Percentiles rank a stretch among this genome's conserved stretches.
phyloP scores from a whole-genome alignment of 371 early-diverging fungal species.

The Mucor lusitanicus region DNA sequence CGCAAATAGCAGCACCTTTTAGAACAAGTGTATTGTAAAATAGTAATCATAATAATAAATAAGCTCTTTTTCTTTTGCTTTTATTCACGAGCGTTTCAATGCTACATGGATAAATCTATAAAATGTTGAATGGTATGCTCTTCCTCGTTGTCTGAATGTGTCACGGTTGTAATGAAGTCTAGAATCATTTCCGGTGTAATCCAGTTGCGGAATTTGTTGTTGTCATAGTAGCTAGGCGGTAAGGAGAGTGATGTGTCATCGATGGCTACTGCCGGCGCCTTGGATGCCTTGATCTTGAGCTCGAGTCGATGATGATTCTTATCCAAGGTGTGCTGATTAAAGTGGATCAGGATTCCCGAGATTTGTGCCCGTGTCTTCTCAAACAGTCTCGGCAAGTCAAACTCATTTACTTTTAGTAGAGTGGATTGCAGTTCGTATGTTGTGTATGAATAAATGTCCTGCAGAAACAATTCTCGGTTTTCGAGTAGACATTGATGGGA shows the following conservation, averaged over 20 bases:
- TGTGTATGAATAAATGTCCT: slow-evolving; percentile 6
- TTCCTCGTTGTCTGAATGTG: slow-evolving; percentile 22
- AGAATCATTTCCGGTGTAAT: slow-evolving; percentile 25
- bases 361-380: slow-evolving; percentile 34
- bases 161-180: slow-evolving; percentile 16
- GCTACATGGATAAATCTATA: slow-evolving; percentile 15
- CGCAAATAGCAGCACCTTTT: background rate
- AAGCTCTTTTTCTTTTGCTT: background rate
- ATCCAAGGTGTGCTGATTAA: slow-evolving; percentile 24
- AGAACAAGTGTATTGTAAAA: background rate
- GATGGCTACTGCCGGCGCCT: background rate
- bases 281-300: slow-evolving; percentile 7
- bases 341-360: slow-evolving; percentile 25
- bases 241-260: background rate
- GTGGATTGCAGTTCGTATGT: slow-evolving; percentile 9
- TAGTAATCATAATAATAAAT: background rate
- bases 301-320: slow-evolving; percentile 14
- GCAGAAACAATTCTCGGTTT: slow-evolving; percentile 5
- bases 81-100: background rate
- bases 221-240: background rate
- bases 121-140: slow-evolving; percentile 14
- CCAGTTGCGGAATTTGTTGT: slow-evolving; percentile 8
- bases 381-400: slow-evolving; percentile 20
- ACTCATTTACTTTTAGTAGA: slow-evolving; percentile 9
- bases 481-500: slow-evolving; percentile 15